Base-by-base conservation (phyloP, 106 monocot species). In the Cymbidium sinense region DNA sequence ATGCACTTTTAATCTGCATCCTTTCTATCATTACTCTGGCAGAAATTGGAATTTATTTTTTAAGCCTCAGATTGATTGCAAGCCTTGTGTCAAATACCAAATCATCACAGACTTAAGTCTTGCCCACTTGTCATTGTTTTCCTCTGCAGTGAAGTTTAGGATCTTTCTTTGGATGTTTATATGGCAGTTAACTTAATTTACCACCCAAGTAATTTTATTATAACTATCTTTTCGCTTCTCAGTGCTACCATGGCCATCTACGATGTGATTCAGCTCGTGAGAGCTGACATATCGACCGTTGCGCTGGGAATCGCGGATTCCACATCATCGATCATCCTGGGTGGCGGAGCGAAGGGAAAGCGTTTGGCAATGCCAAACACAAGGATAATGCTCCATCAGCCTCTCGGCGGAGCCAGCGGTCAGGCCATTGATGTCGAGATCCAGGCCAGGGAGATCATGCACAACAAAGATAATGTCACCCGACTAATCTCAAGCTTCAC, bases 221-320 rank as follows among this genome's bases (percentile, higher is more conserved):
- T 2, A 47, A 47, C 47, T 39, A 39, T 39, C 5, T 47, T 0
- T 13, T 15, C 13, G 47, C 15, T 54, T 74, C 47, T 69, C 86
- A 96, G 96, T 86, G 96, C 96, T 2, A 87, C 96, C 18, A 96
- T 96, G 96, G 96, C 96, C 1, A 90, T 96, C 65, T 91, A 79
- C 52, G 96, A 96, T 69, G 90, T 96, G 19, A 43, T 96, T 41
- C 91, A 91, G 86, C 89, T 96, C 55, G 84, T 96, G 20, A 88
- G 93, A 77, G 89, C 96, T 9, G 91, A 93, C 79, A 88, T 96
- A 25, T 93, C 93, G 5, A 96, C 96, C 21, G 58, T 96, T 21
- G 96, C 89, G 20, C 79, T 96, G 29, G 96, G 96, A 28, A 85
- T 91, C 69, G 87, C 96, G 50, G 91, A 91, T 29, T 96, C 96